A percentile compares a stretch with the other conserved stretches of the same genome.
These are phyloP conservation scores for Globisporangium radiosum DNA, from an alignment of 352 stramenopile genomes.

Conservation along the genomic window DNA sequence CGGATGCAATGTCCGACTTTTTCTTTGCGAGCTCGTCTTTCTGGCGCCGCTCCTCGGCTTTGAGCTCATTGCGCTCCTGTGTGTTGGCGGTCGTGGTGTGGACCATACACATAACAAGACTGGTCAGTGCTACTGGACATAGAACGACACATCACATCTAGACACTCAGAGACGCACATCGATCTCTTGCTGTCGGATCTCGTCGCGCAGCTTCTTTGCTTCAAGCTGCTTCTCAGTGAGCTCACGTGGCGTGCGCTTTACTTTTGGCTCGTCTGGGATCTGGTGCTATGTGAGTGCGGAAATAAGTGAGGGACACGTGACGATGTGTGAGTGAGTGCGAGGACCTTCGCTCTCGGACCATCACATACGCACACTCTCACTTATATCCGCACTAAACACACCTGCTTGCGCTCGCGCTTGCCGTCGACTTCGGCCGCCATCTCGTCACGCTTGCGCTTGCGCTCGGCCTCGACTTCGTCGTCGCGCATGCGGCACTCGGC, in stretches of 20 bases:
- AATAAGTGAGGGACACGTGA: neutral
- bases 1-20: constrained; percentile 73
- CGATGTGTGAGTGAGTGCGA: neutral
- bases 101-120: neutral
- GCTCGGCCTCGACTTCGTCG: constrained; percentile 61
- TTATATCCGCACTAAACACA: constrained; percentile 2
- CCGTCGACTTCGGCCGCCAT: constrained; percentile 63
- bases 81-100: neutral
- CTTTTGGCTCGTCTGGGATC: constrained; percentile 31
- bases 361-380: too few species aligned
- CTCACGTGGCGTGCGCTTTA: constrained; percentile 32
- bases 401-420: constrained; percentile 77
- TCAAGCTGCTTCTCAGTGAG: constrained; percentile 62
- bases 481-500: constrained; percentile 70
- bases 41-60: constrained; percentile 66
- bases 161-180: constrained; percentile 16
- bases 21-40: constrained; percentile 77
- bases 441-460: constrained; percentile 69
- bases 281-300: constrained; percentile 15
- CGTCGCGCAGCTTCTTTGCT: constrained; percentile 56
- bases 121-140: neutral
- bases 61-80: constrained; percentile 60
- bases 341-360: too few species aligned
- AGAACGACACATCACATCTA: too few species aligned
- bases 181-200: constrained; percentile 68